Base-by-base conservation (phyloP, 345 rosid species). In the Boechera stricta region DNA sequence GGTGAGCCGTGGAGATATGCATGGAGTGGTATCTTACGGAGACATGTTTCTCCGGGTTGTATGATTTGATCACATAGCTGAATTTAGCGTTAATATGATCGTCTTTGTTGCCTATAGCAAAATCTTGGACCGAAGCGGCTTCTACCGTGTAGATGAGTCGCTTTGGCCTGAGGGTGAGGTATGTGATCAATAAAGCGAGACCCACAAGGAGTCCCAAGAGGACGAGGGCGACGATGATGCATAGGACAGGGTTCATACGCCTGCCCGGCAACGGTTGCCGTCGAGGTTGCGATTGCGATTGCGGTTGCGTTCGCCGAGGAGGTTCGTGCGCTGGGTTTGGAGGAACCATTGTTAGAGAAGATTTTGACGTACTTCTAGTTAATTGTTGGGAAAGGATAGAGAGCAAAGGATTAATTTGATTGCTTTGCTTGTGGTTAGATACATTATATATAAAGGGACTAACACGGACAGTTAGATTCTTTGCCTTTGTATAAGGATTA, bases 111-210 rank as follows among this genome's bases (percentile, higher is more conserved):
- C 76, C 67, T 12, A 90, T 70, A 67, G 81, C 77, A 73, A 86
- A 88, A 29, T 88, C 79, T 53, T 77, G 79, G 67, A 90, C 59
- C 1, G 87, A 87, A 5, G 85, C 91, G 1, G 86, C 87, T 62
- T 92, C 96, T 2, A 90, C 48, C 1, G 89, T 74, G 83, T 77
- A 86, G 16, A 59, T 72, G 10, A 89, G 80, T 54, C 80, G 83
- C 54, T 87, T 86, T 1, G 99, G 98, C 75, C 81, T 78, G 64
- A 94, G 55, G 24, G 83, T 71, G 3, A 90, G 86, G 97, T 97
- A 95, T 9, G 86, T 63, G 82, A 90, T 83, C 60, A 95, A 77
- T 51, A 90, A 75, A n/a, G 80, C 85, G 6, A 90, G 16, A 13
- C 89, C 98, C 10, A 82, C 41, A 6, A 92, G 73, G 29, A 81